A percentile compares a stretch with the other conserved stretches of the same genome.
Conservation (phyloP, 345 rosid genomes). For the Mangifera indica region DNA sequence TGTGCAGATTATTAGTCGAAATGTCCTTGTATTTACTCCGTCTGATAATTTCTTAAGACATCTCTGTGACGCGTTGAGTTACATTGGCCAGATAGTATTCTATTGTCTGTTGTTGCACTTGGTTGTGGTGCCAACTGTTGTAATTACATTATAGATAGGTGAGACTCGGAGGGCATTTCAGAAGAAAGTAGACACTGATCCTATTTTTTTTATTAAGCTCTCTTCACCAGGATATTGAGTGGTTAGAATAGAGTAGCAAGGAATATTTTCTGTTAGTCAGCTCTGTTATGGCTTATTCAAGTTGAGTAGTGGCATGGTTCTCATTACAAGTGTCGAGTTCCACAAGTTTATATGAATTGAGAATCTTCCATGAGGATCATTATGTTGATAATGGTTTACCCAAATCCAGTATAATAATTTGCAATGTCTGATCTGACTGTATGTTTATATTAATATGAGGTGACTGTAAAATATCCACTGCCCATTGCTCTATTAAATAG, state of each 20-base stretch:
- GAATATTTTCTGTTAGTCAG: neutral
- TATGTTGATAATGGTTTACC: neutral
- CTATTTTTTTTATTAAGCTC: neutral
- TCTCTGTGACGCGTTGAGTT: neutral
- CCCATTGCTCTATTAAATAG: neutral
- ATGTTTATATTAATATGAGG: too few species aligned
- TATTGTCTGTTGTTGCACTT: neutral
- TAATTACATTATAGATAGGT: neutral
- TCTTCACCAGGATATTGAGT: neutral
- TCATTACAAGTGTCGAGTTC: neutral
- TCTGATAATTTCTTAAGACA: neutral
- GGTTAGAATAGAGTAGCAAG: too few species aligned
- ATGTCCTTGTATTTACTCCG: neutral
- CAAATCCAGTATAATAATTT: too few species aligned
- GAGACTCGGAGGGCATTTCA: neutral
- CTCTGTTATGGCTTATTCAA: neutral
- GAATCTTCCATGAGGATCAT: neutral
- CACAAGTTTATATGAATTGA: neutral
- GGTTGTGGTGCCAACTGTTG: neutral
- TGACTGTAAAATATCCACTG: neutral
- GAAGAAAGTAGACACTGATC: neutral
- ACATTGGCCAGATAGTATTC: slow-evolving; percentile 1
- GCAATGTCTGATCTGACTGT: too few species aligned
- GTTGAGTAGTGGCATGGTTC: neutral
- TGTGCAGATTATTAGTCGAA: slow-evolving; percentile 1